Evolutionary conservation across 441 rosid genomes (phyloP).

Genomic region (Adansonia madagascariensis): DNA sequence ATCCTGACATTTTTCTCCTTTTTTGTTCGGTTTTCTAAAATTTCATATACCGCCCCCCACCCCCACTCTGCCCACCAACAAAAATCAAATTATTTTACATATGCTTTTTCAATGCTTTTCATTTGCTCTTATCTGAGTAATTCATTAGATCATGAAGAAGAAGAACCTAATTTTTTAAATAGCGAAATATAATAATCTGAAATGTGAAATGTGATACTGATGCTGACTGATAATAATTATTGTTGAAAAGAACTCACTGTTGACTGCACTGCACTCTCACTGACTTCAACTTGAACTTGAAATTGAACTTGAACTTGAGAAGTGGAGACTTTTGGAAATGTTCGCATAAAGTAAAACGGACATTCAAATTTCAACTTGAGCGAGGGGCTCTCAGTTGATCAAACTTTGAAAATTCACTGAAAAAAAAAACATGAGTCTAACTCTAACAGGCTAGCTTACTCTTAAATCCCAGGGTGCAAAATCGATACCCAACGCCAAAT

Average conservation of each 20-base stretch:
- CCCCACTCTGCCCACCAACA: conserved; percentile 13
- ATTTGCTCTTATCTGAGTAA: background rate
- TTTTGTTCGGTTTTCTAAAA: conserved; percentile 19
- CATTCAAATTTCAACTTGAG: conserved; percentile 11
- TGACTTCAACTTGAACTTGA: background rate
- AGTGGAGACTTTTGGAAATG: background rate
- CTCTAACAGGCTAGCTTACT: background rate
- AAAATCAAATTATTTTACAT: background rate
- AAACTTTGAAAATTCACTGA: conserved; percentile 16
- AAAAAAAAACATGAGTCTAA: conserved; percentile 16
- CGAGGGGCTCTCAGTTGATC: background rate
- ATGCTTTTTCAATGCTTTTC: background rate
- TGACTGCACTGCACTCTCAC: conserved; percentile 8
- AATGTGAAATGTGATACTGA: background rate
- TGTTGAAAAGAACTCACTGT: conserved; percentile 6
- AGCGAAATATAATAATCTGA: background rate
- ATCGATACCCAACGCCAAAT: conserved; percentile 23
- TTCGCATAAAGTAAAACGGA: background rate
- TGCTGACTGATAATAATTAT: background rate
- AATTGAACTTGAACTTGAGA: background rate
- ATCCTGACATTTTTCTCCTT: conserved; percentile 61
- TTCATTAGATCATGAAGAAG: conserved; percentile 16
- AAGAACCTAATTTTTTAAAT: background rate
- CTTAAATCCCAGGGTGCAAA: conserved; percentile 31
- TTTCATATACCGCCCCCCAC: conserved; percentile 22